Evolutionary conservation across 306 rosid genomes (phyloP).

Genomic region (Lablab purpureus): DNA sequence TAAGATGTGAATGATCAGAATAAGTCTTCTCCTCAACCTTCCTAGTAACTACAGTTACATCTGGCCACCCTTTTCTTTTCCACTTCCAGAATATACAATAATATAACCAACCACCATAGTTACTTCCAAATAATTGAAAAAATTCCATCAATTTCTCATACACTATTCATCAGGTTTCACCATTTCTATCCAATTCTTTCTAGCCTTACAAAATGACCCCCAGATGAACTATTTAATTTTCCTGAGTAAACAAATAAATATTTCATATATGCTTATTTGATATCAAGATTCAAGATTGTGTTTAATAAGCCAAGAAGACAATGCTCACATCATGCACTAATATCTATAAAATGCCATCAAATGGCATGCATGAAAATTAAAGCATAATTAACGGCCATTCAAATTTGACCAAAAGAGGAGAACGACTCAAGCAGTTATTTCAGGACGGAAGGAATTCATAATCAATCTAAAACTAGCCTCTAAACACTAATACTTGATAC

Average conservation of each 20-base stretch:
- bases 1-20: slow-evolving; percentile 8
- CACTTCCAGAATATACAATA: slow-evolving; percentile 26
- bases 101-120: not conserved
- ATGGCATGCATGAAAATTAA: slow-evolving; percentile 37
- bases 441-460: slow-evolving; percentile 37
- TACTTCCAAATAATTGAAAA: slow-evolving; percentile 21
- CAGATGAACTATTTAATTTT: slow-evolving; percentile 22
- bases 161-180: slow-evolving; percentile 21
- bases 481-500: slow-evolving; percentile 49
- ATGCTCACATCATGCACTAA: slow-evolving; percentile 15
- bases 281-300: slow-evolving; percentile 33
- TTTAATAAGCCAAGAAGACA: slow-evolving; percentile 31
- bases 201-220: slow-evolving; percentile 22
- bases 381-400: slow-evolving; percentile 27
- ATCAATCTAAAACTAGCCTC: slow-evolving; percentile 43
- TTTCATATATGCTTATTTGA: not conserved
- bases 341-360: slow-evolving; percentile 27
- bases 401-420: slow-evolving; percentile 33
- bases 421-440: slow-evolving; percentile 35
- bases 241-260: slow-evolving; percentile 1
- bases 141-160: slow-evolving; percentile 28
- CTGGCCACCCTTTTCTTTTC: slow-evolving; percentile 25
- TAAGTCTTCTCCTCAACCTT: not conserved
- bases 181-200: slow-evolving; percentile 15
- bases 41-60: slow-evolving; percentile 14